Evolutionary conservation across 1,284 basidiomycete species (phyloP), one percentile per base, ranked within the genome.

Genomic region (Austropuccinia psidii): DNA sequence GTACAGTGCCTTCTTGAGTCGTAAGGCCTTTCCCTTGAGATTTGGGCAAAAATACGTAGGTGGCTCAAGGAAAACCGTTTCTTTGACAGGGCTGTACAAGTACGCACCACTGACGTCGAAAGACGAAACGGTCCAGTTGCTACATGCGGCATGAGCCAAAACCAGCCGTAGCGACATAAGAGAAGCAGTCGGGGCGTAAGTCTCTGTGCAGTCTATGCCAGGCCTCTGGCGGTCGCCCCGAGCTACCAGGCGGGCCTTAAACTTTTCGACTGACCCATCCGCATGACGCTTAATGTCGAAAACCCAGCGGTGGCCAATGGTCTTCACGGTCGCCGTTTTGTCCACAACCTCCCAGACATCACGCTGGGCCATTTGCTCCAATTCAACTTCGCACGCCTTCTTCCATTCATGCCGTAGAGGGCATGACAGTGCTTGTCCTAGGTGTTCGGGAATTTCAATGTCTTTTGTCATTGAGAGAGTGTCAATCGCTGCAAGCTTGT

Each of bases 51-150:
- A 27, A 35, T 29, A 15, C 13, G 55, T 15, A n/a, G 66, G 66
- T 1, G 39, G 27, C 35, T 52, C 1, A 3, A 45, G 35, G 35
- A 35, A 68, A 5, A 68, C 27, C 1, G 55, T 43, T 43, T 57
- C 24, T 24, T 55, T 33, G 3, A 68, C 41, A 0, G 52, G 66
- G 1, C 24, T 41, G 29, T 57, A 31, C 1, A 58, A 15, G n/a
- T 68, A 68, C 5, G 66, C 66, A 29, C 50, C 52, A 11, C 55
- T 31, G 31, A 68, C 52, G 33, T 68, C 66, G 47, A 68, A 68
- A 4, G 37, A 43, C 4, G 29, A 45, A 2, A 68, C 66, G 3
- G 52, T 50, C 54, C 50, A 57, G 2, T 35, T 35, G 29, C 19
- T 33, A 9, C n/a, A n/a, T 19, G 64, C 64, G 11, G 45, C 64